Percentiles rank a stretch among this genome's conserved stretches.
phyloP scores from a whole-genome alignment of 768 basidiomycete genomes.

The Panaeolus papilionaceus region DNA sequence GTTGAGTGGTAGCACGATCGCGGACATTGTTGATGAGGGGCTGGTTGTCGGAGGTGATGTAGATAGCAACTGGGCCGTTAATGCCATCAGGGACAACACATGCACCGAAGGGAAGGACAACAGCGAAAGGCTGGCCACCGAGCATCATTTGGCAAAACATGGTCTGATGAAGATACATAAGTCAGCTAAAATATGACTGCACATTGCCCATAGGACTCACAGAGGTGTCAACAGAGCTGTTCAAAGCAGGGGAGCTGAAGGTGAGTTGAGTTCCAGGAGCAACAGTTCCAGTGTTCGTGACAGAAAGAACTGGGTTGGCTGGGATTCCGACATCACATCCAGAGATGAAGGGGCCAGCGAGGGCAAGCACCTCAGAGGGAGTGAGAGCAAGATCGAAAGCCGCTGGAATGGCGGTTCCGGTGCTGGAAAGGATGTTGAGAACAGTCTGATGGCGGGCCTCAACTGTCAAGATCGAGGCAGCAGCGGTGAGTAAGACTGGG shows the following conservation, averaged over 20 bases:
- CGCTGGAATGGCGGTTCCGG: constrained; percentile 63
- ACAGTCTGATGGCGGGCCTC: constrained; percentile 87
- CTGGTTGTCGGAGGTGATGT: constrained; percentile 65
- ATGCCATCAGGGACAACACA: constrained; percentile 72
- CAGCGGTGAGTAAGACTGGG: constrained; percentile 65
- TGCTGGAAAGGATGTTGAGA: constrained; percentile 69
- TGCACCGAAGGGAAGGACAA: constrained; percentile 61
- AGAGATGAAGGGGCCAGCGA: constrained; percentile 71
- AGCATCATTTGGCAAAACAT: constrained; percentile 80
- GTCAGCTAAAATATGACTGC: constrained; percentile 16
- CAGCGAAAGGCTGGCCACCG: constrained; percentile 61
- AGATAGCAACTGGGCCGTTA: constrained; percentile 79
- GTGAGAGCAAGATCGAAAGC: constrained; percentile 78
- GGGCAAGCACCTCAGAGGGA: constrained; percentile 73
- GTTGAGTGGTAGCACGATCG: constrained; percentile 55
- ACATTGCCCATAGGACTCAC: constrained; percentile 36
- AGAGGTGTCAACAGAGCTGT: constrained; percentile 48
- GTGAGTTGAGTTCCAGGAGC: constrained; percentile 64
- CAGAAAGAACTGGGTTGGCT: constrained; percentile 64
- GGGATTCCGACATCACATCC: constrained; percentile 63
- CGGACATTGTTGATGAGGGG: constrained; percentile 68
- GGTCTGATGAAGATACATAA: constrained; percentile 38
- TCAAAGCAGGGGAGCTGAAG: constrained; percentile 64
- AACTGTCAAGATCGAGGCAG: constrained; percentile 76
- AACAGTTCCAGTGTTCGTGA: constrained; percentile 70